Evolutionary conservation across 2,329 filamentous ascomycete species (phyloP).

Genomic region (Eutypa lata): DNA sequence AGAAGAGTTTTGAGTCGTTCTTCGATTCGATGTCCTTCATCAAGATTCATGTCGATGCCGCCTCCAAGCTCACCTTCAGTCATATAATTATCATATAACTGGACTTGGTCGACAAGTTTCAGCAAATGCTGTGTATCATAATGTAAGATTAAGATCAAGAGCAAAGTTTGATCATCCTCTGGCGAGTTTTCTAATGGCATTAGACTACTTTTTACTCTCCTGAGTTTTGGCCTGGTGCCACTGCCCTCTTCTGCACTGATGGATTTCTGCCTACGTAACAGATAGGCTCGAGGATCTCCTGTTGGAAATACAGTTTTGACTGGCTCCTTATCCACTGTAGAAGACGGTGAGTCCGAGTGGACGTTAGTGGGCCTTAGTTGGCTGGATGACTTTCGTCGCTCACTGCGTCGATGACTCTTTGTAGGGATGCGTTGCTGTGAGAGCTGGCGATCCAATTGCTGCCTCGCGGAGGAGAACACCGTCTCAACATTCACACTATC

Average conservation of each 20-base stretch:
- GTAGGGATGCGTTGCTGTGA: slow-evolving; percentile 7
- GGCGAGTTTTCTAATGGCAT: slow-evolving; percentile 26
- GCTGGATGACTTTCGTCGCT: slow-evolving; percentile 3
- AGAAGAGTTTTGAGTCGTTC: slow-evolving; percentile 18
- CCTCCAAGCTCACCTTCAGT: slow-evolving; percentile 17
- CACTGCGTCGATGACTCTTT: neutral
- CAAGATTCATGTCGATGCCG: slow-evolving; percentile 24
- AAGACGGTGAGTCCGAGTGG: neutral
- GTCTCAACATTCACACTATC: slow-evolving; percentile 2
- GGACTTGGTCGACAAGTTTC: slow-evolving; percentile 4
- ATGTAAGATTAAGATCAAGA: slow-evolving; percentile 7
- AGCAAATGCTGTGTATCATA: slow-evolving; percentile 10
- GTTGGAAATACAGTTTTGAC: slow-evolving; percentile 22
- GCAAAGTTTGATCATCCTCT: slow-evolving; percentile 14
- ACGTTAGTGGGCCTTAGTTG: slow-evolving; percentile 6
- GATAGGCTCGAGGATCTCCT: slow-evolving; percentile 29
- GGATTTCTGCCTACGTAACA: slow-evolving; percentile 30
- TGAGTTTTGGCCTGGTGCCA: slow-evolving; percentile 14
- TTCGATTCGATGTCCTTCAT: slow-evolving; percentile 20
- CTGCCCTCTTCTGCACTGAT: slow-evolving; percentile 13
- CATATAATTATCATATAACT: slow-evolving; percentile 23
- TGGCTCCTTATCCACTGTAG: slow-evolving; percentile 17
- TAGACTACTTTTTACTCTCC: slow-evolving; percentile 25
- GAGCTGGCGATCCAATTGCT: slow-evolving; percentile 13
- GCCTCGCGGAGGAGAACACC: slow-evolving; percentile 11